phyloP scores from a whole-genome alignment of 1,139 yeast species.

The Entelexis sorbosivorans region DNA sequence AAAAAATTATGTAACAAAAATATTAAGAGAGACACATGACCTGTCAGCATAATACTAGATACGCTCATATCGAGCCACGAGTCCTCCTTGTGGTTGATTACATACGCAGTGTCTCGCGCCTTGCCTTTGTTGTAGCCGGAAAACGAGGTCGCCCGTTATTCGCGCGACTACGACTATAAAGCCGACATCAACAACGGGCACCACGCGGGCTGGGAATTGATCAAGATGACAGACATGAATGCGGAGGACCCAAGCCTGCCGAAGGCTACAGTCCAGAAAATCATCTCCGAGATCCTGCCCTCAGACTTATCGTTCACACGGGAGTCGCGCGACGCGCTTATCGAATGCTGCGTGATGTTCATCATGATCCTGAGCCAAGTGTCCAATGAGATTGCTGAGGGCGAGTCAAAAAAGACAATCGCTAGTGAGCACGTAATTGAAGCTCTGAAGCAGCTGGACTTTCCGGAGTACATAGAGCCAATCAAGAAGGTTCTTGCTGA shows the following conservation, averaged over 20 bases:
- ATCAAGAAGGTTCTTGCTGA: constrained; percentile 72
- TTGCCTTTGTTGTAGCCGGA: background rate
- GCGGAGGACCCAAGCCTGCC: constrained; percentile 36
- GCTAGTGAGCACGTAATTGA: constrained; percentile 93
- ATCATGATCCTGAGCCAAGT: constrained; percentile 90
- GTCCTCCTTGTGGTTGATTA: background rate
- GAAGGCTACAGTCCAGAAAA: constrained; percentile 82
- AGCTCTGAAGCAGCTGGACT: constrained; percentile 82
- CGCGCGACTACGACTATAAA: background rate
- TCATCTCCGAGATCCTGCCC: constrained; percentile 80
- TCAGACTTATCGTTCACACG: constrained; percentile 76
- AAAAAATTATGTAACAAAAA: constrained; percentile 18
- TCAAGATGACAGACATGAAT: constrained; percentile 20
- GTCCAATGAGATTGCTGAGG: constrained; percentile 92
- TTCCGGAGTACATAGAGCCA: constrained; percentile 70
- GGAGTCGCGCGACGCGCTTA: constrained; percentile 89
- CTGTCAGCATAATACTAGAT: background rate
- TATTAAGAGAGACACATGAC: background rate
- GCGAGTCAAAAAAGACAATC: constrained; percentile 90
- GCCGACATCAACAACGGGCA: too few relatives aligned
- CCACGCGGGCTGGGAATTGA: background rate
- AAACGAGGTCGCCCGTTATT: background rate
- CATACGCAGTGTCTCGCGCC: background rate
- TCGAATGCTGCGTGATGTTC: constrained; percentile 92
- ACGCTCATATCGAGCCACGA: background rate